Percentiles rank a stretch among this genome's conserved stretches.
Evolutionary conservation across 441 rosid genomes (phyloP).

Genomic region (Adansonia madagascariensis): DNA sequence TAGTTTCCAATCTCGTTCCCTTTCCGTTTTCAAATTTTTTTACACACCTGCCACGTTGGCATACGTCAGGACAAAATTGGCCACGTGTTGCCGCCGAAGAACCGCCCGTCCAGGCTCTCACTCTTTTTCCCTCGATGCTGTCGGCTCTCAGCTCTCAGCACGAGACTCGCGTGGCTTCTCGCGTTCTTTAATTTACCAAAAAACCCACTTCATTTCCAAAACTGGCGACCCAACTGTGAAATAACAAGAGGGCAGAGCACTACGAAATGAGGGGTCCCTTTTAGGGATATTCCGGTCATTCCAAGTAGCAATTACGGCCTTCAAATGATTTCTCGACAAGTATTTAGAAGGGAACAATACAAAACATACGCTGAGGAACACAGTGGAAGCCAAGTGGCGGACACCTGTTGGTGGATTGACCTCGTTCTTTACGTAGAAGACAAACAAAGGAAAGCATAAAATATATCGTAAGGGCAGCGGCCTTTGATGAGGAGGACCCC

Average conservation of each 20-base stretch:
- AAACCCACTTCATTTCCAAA: conserved; percentile 3
- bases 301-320: conserved; percentile 19
- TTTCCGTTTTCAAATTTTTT: conserved; percentile 17
- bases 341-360: conserved; percentile 20
- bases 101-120: conserved; percentile 11
- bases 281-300: conserved; percentile 33
- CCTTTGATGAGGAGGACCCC: too few relatives aligned
- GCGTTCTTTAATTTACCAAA: conserved; percentile 24
- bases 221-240: background rate
- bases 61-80: background rate
- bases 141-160: background rate
- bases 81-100: conserved; percentile 30
- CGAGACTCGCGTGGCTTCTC: background rate
- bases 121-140: background rate
- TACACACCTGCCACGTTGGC: conserved; percentile 37
- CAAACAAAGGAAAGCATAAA: conserved; percentile 30
- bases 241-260: too few relatives aligned
- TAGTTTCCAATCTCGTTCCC: background rate
- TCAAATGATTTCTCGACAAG: conserved; percentile 45
- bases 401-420: conserved; percentile 30
- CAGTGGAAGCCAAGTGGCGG: conserved; percentile 40
- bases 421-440: conserved; percentile 64
- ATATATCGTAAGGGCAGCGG: too few relatives aligned
- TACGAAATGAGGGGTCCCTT: background rate
- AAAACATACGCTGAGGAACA: conserved; percentile 27